These are phyloP conservation scores for Saccharomyces uvarum DNA, from an alignment of 1,139 yeast genomes.

Conservation along the genomic window DNA sequence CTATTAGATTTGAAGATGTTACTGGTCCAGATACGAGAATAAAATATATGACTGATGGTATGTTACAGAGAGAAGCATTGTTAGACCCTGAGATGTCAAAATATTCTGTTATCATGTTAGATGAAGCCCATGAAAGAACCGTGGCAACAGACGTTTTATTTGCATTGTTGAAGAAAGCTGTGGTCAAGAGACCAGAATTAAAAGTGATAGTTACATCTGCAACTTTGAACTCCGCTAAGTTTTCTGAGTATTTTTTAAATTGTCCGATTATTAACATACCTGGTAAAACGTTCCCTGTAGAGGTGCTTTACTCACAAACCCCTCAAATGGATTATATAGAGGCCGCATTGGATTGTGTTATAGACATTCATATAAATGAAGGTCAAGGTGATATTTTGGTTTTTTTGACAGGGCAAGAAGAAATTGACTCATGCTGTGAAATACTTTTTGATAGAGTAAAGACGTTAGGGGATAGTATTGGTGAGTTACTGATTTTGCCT, in stretches of 20 bases:
- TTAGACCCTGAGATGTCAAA: conserved; percentile 62
- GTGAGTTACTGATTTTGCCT: conserved; percentile 73
- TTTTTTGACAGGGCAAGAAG: conserved; percentile 85
- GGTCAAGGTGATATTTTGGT: conserved; percentile 77
- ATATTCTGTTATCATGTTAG: conserved; percentile 81
- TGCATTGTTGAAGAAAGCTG: conserved; percentile 73
- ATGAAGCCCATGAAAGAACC: conserved; percentile 95
- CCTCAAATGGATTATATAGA: conserved; percentile 84
- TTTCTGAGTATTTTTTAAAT: conserved; percentile 63
- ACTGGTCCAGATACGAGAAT: conserved; percentile 57
- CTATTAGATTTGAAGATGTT: conserved; percentile 77
- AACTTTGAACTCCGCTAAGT: conserved; percentile 77
- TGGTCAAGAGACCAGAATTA: conserved; percentile 59
- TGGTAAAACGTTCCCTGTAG: conserved; percentile 87
- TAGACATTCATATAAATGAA: conserved; percentile 75
- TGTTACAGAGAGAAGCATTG: conserved; percentile 78
- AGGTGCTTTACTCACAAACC: conserved; percentile 61
- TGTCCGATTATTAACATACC: conserved; percentile 83
- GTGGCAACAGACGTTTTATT: conserved; percentile 88
- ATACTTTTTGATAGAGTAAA: conserved; percentile 59
- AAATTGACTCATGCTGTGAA: conserved; percentile 85
- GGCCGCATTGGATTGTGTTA: conserved; percentile 70
- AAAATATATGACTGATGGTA: conserved; percentile 92
- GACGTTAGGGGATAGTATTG: conserved; percentile 52
- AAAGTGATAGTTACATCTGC: conserved; percentile 86